Percentiles rank a stretch among this genome's conserved stretches.
Conservation (phyloP, 192 early-diverging fungal genomes). For the Coemansia sp. region DNA sequence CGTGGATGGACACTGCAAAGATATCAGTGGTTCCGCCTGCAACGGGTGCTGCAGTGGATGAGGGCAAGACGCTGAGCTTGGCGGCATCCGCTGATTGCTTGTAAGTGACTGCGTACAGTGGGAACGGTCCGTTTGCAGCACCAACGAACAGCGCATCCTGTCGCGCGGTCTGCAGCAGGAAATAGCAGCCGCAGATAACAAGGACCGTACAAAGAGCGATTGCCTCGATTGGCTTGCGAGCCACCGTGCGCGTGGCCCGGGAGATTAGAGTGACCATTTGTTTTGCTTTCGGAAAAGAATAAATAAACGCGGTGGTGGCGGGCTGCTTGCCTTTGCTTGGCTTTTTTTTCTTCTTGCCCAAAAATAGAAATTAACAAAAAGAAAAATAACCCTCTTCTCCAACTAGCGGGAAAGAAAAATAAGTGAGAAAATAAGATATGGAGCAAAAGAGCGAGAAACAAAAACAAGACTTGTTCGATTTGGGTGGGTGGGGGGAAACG, state of each 20-base stretch:
- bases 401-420: background rate
- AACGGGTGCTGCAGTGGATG: conserved; percentile 1
- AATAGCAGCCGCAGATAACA: conserved; percentile 77
- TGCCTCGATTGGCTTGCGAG: conserved; percentile 80
- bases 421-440: conserved; percentile 4
- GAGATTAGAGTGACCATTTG: conserved; percentile 40
- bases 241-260: conserved; percentile 56
- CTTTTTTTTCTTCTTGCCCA: background rate
- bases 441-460: background rate
- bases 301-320: background rate
- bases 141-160: conserved; percentile 67
- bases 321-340: no score
- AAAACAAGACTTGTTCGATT: background rate
- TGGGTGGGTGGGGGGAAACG: background rate
- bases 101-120: conserved; percentile 28
- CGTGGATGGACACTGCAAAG: conserved; percentile 37
- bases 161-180: conserved; percentile 69
- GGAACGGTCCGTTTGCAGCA: conserved; percentile 18
- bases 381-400: background rate
- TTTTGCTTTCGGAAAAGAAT: background rate
- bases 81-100: background rate
- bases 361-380: background rate
- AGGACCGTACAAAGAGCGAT: conserved; percentile 71
- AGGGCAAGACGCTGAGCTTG: conserved; percentile 24
- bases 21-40: conserved; percentile 22